Base-by-base conservation (phyloP, 148 eudicot genomes). In the Rhododendron williamsianum region DNA sequence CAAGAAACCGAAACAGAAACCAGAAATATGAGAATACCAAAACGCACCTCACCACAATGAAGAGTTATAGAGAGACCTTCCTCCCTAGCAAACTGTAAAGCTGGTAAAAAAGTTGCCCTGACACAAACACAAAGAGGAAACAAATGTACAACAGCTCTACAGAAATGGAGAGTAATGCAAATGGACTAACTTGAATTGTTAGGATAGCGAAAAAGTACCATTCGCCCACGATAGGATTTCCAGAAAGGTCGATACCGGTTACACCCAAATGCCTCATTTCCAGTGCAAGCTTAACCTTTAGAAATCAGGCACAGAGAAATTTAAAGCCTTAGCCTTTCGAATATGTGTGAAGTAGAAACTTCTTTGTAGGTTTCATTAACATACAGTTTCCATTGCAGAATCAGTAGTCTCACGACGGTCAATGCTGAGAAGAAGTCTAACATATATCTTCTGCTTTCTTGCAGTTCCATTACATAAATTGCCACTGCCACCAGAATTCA, bases 301-400 rank as follows among this genome's bases (percentile, higher is more conserved):
- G 56, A 72, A 83, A 73, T 27, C 52, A 85, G 25, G 21, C 58
- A 35, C 63, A 30, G 16, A 54, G 60, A 72, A 49, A 73, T 77
- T 81, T 63, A 69, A 35, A 52, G 30, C 51, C 30, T 74, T 69
- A 74, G 81, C 77, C 84, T 69, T 76, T 11, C 15, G 2, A 80
- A 19, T 27, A 25, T 9, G 1, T 60, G 52, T 18, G 15, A 65
- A 89, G 65, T 81, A 7, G 30, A 45, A 30, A 56, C 38, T 65
- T 65, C 46, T 60, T n/a, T 82, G 58, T 67, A 25, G 58, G 63
- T 3, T 84, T 21, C 23, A 84, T 23, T 72, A 81, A 88, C 95
- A 82, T 95, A 97, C 98, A 83, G 99, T 97, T 91, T 97, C 99
- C 92, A 95, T 93, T 78, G 98, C 98, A 91, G 98, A 90, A 86